Percentiles rank a stretch among this genome's conserved stretches.
Evolutionary conservation across 179 eudicot species (phyloP).

Genomic region (Sideroxylon spinosum): DNA sequence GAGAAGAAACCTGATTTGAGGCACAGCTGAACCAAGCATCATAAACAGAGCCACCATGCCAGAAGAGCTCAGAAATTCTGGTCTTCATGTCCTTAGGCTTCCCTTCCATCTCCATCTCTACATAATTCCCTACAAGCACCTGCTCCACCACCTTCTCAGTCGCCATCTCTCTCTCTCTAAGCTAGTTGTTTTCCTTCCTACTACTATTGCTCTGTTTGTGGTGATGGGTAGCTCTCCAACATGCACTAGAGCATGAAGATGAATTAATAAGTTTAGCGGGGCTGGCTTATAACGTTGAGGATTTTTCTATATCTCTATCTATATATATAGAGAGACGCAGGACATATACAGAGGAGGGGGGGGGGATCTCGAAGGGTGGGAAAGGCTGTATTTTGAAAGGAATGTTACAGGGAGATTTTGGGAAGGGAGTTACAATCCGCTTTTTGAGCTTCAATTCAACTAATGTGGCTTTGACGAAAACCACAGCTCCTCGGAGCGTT

Average conservation of each 20-base stretch:
- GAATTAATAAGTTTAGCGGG: background rate
- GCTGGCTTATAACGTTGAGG: background rate
- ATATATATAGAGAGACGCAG: slow-evolving; percentile 11
- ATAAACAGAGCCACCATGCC: slow-evolving; percentile 97
- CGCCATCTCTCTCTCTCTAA: slow-evolving; percentile 28
- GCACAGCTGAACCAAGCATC: slow-evolving; percentile 99
- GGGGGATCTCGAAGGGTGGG: slow-evolving; percentile 14
- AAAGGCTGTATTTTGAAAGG: slow-evolving; percentile 26
- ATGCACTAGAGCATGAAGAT: background rate
- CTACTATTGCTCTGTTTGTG: background rate
- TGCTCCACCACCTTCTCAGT: slow-evolving; percentile 53
- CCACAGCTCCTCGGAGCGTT: slow-evolving; percentile 12
- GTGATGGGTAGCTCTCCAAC: background rate
- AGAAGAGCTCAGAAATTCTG: slow-evolving; percentile 57
- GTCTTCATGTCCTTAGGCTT: slow-evolving; percentile 43
- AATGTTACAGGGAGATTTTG: slow-evolving; percentile 14
- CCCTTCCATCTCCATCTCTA: slow-evolving; percentile 75
- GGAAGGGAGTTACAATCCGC: slow-evolving; percentile 19
- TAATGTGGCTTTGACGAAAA: slow-evolving; percentile 16
- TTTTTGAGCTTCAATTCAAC: slow-evolving; percentile 12
- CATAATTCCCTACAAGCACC: slow-evolving; percentile 67
- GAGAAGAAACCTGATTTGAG: slow-evolving; percentile 70
- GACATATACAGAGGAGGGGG: background rate
- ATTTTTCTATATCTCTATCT: background rate
- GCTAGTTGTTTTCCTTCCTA: background rate